These are phyloP conservation scores for Chalciporus piperatus DNA, from an alignment of 768 basidiomycete genomes.

Conservation along the genomic window DNA sequence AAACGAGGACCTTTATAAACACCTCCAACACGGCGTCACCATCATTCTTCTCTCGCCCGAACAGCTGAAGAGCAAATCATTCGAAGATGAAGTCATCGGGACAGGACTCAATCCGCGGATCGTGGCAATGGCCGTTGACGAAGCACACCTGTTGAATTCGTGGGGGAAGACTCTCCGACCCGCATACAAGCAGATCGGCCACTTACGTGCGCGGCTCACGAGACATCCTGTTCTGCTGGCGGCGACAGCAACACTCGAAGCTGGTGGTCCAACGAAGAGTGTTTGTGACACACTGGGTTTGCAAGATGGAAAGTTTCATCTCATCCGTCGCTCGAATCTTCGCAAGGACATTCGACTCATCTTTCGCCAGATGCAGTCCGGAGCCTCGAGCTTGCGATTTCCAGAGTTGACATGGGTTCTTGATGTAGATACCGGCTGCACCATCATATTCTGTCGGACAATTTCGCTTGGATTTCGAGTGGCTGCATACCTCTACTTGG, in stretches of 20 bases:
- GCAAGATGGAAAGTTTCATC: not conserved
- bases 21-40: not conserved
- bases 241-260: constrained; percentile 4
- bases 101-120: not conserved
- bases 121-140: constrained; percentile 11
- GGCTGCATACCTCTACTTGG: not conserved
- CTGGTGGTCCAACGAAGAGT: constrained; percentile 1
- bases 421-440: not conserved
- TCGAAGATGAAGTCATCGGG: not conserved
- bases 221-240: not conserved
- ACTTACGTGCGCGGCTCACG: not conserved
- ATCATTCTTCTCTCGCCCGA: constrained; percentile 9
- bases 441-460: constrained; percentile 6
- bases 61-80: constrained; percentile 6
- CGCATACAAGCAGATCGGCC: constrained; percentile 13
- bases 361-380: not conserved
- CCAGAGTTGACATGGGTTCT: constrained; percentile 7
- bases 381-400: not conserved
- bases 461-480: constrained; percentile 6
- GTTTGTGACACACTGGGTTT: constrained; percentile 10
- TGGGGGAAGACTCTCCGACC: constrained; percentile 11
- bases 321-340: constrained; percentile 7
- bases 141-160: not conserved
- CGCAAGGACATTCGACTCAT: constrained; percentile 6
- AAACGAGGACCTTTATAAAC: not conserved